Base-by-base conservation (phyloP, 306 rosid species). In the Quercus berberidifolia region DNA sequence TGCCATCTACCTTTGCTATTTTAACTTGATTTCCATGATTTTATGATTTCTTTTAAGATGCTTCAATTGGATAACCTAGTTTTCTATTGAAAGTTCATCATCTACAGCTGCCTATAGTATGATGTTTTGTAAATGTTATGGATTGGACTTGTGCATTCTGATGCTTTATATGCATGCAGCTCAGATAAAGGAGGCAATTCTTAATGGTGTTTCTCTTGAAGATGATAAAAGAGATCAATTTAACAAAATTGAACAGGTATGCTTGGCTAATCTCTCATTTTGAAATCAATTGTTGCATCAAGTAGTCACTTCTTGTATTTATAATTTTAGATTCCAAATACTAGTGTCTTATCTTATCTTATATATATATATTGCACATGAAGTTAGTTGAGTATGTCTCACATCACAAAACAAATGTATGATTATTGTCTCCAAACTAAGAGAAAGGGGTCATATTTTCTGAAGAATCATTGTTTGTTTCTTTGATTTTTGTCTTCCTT, bases 171-270 rank as follows among this genome's bases (percentile, higher is more conserved):
- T 52, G 25, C 73, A 72, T 87, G 88, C 97, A 95, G 99, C 51
- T 80, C 94, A 90, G 85, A 89, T 95, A 81, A 92, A 87, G 91
- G 94, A 91, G 85, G 99, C 98, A 2, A 92, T 93, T 84, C 97
- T 95, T 67, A 87, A 69, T 87, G 99, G 99, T 84, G 98, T 95
- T 84, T 81, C 98, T 76, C 99, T 95, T 69, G 96, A 92, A 84
- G 98, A 89, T 83, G 97, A 90, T 43, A 85, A 90, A 84, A 91
- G 88, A 85, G 99, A 95, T 58, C 71, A 83, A 1, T 95, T 92
- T 81, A 95, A 95, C 91, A 88, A 82, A 85, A 89, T 92, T 87
- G 81, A 93, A 83, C 99, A 95, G 96, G 99, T 95, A 41, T 30
- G 82, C 69, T 79, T 72, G 30, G 72, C 25, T 67, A 67, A n/a